Base-by-base conservation (phyloP, 371 early-diverging fungal species). In the Rhizopus stolonifer region DNA sequence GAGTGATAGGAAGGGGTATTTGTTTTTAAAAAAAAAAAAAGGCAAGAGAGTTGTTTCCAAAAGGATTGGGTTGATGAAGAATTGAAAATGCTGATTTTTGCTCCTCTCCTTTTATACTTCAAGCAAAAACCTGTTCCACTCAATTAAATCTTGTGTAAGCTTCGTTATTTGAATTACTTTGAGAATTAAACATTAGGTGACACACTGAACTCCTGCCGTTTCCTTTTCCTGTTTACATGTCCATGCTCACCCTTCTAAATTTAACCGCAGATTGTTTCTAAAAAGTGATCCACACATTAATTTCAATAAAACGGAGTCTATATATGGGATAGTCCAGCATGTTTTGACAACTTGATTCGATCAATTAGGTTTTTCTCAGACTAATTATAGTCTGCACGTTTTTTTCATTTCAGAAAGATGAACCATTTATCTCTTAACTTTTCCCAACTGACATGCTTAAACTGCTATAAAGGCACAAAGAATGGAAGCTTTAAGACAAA, bases 1-100 rank as follows among this genome's bases (percentile, higher is more conserved):
- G 14, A 59, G 63, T 56, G 63, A 58, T 49, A 46, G 63, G 67
- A 59, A 63, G 63, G 65, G 14, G 42, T 18, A 19, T 32, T n/a
- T 58, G 32, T 23, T 19, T n/a, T n/a, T n/a, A n/a, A n/a, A 38
- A 29, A 42, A n/a, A 44, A 34, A 47, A 31, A 22, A 31, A 52
- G 36, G n/a, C n/a, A n/a, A n/a, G n/a, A n/a, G n/a, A n/a, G n/a
- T n/a, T n/a, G n/a, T 29, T 29, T 29, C 31, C 31, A 22, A 42
- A 25, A 26, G 46, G 25, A 10, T 18, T 45, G 29, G 8, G 8
- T n/a, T 45, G 26, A 14, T 14, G 15, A 29, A 15, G n/a, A 45
- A 29, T 18, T 11, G 46, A 5, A 26, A 15, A n/a, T n/a, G n/a
- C n/a, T n/a, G n/a, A n/a, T n/a, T n/a, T n/a, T n/a, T n/a, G n/a